Percentiles rank a stretch among this genome's conserved stretches.
Evolutionary conservation across 352 stramenopile genomes (phyloP).

Genomic region (Halophytophthora batemanensis): DNA sequence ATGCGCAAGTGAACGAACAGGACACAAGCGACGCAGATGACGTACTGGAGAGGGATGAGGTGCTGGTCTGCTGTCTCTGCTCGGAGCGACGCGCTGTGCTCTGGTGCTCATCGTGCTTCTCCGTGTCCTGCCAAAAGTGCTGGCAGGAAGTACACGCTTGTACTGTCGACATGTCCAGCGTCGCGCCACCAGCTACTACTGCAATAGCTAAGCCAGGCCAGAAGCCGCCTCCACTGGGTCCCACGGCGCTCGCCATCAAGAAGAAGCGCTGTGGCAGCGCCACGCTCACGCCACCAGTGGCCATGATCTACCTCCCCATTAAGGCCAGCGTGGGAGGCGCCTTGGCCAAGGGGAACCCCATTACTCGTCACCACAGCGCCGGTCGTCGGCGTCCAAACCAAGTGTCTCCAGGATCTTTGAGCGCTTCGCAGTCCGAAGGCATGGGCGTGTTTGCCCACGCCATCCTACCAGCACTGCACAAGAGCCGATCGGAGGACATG

Average conservation of each 20-base stretch:
- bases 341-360: constrained; percentile 17
- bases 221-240: constrained; percentile 17
- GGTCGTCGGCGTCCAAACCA: constrained; percentile 8
- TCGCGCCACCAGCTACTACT: constrained; percentile 6
- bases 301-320: constrained; percentile 60
- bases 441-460: constrained; percentile 8
- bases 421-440: neutral
- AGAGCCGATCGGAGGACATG: constrained; percentile 10
- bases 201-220: neutral
- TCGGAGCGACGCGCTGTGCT: constrained; percentile 29
- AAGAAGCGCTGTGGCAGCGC: constrained; percentile 11
- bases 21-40: neutral
- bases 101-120: constrained; percentile 65
- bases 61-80: constrained; percentile 49
- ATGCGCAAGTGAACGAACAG: constrained; percentile 8
- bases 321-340: constrained; percentile 33
- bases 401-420: neutral
- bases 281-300: constrained; percentile 19
- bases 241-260: constrained; percentile 27
- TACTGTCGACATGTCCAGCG: constrained; percentile 33
- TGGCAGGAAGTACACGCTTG: constrained; percentile 50
- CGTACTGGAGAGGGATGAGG: constrained; percentile 14
- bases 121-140: constrained; percentile 47
- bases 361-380: constrained; percentile 4
- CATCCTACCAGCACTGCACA: constrained; percentile 19